Evolutionary conservation across 768 basidiomycete genomes (phyloP).

Genomic region (Boletus coccyginus): DNA sequence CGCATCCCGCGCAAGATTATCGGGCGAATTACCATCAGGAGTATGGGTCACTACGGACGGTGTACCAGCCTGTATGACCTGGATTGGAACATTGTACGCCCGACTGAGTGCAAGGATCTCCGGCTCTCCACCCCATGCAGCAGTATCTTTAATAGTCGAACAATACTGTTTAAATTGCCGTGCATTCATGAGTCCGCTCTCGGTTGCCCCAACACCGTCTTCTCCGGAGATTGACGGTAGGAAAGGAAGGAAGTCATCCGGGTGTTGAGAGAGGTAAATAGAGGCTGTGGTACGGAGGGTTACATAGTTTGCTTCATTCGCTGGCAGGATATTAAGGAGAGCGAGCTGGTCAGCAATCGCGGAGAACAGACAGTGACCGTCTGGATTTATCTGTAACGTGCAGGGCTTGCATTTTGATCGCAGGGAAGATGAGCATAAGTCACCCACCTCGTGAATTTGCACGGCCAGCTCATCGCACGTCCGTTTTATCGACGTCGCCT

Average conservation of each 20-base stretch:
- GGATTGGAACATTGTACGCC: slow-evolving; percentile 79
- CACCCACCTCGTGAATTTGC: slow-evolving; percentile 60
- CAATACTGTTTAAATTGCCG: slow-evolving; percentile 74
- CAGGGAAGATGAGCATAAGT: background rate
- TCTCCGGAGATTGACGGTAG: slow-evolving; percentile 73
- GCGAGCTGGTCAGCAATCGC: slow-evolving; percentile 90
- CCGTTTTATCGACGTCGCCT: slow-evolving; percentile 59
- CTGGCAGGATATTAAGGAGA: slow-evolving; percentile 63
- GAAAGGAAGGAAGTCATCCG: slow-evolving; percentile 92
- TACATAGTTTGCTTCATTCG: slow-evolving; percentile 55
- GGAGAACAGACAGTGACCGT: slow-evolving; percentile 95
- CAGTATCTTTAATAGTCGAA: slow-evolving; percentile 70
- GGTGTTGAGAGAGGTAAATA: slow-evolving; percentile 75
- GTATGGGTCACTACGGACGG: slow-evolving; percentile 85
- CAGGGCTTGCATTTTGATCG: background rate
- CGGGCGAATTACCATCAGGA: slow-evolving; percentile 40
- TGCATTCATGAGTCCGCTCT: slow-evolving; percentile 68
- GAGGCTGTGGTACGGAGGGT: slow-evolving; percentile 69
- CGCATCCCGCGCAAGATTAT: slow-evolving; percentile 28
- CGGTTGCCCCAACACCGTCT: slow-evolving; percentile 60
- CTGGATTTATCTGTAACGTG: slow-evolving; percentile 77
- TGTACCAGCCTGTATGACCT: slow-evolving; percentile 81
- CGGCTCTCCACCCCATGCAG: slow-evolving; percentile 97
- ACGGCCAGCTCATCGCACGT: slow-evolving; percentile 67
- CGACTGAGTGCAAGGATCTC: slow-evolving; percentile 90